Percentiles rank a stretch among this genome's conserved stretches.
phyloP scores from a whole-genome alignment of 768 basidiomycete genomes.

The Filobasidium floriforme region DNA sequence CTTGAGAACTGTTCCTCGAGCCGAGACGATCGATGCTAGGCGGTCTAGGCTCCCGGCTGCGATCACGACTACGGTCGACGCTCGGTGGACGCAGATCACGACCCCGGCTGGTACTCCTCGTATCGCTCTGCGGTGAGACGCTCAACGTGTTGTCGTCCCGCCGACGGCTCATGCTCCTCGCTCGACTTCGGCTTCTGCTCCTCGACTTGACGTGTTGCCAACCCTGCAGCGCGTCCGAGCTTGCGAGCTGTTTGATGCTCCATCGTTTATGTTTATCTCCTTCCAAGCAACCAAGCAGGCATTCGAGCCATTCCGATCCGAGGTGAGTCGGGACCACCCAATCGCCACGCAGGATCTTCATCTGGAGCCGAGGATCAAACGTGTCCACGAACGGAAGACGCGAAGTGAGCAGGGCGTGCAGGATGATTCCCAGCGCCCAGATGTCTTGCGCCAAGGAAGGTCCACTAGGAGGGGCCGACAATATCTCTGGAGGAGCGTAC shows the following conservation, averaged over 20 bases:
- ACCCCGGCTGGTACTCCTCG: neutral
- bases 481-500: conserved; percentile 81
- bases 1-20: neutral
- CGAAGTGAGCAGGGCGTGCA: conserved; percentile 76
- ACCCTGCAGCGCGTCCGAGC: conserved; percentile 46
- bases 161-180: neutral
- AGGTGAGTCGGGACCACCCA: conserved; percentile 47
- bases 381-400: conserved; percentile 78
- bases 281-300: conserved; percentile 74
- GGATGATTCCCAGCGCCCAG: conserved; percentile 88
- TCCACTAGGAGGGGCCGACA: conserved; percentile 51
- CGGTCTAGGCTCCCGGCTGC: neutral
- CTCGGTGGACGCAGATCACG: neutral
- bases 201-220: conserved; percentile 37
- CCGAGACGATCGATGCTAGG: neutral
- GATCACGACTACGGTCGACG: neutral
- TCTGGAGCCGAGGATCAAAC: conserved; percentile 82
- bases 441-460: conserved; percentile 72
- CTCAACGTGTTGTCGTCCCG: neutral
- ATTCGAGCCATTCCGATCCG: conserved; percentile 46
- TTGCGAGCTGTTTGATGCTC: conserved; percentile 73
- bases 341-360: conserved; percentile 80
- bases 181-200: conserved; percentile 29
- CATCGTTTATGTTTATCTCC: conserved; percentile 58
- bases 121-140: neutral